phyloP scores from a whole-genome alignment of 169 alveolate genomes.

The Eimeria falciformis region DNA sequence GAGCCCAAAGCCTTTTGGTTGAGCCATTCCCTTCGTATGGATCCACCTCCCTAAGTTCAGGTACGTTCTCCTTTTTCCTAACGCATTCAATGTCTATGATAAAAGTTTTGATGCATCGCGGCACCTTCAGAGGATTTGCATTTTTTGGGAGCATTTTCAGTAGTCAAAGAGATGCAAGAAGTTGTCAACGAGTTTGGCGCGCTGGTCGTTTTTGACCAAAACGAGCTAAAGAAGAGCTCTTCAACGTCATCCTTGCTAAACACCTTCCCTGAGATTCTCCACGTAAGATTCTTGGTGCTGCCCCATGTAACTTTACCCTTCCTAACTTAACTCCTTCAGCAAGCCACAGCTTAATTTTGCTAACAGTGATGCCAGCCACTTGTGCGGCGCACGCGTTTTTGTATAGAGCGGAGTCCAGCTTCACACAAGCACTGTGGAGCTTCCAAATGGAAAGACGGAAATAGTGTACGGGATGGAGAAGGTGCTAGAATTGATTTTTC shows the following conservation, averaged over 20 bases:
- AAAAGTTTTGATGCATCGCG: too few relatives aligned
- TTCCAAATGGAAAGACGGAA: not conserved
- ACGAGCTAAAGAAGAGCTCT: not conserved
- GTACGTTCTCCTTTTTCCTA: too few relatives aligned
- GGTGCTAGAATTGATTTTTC: not conserved
- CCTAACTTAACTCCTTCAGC: not conserved
- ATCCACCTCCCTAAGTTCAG: too few relatives aligned
- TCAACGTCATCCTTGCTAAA: not conserved
- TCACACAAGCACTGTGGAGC: not conserved
- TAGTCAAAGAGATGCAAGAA: not conserved
- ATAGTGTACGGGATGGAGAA: slow-evolving; percentile 6
- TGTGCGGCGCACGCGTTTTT: not conserved
- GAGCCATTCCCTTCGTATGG: too few relatives aligned
- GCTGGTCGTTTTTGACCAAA: not conserved
- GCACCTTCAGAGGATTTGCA: too few relatives aligned
- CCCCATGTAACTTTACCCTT: not conserved
- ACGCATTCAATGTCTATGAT: too few relatives aligned
- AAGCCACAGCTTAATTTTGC: too few relatives aligned
- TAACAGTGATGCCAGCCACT: too few relatives aligned
- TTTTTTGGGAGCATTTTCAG: not conserved
- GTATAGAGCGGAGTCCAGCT: slow-evolving; percentile 12
- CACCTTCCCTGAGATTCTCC: slow-evolving; percentile 11
- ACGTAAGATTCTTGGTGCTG: not conserved
- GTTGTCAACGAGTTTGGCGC: not conserved
- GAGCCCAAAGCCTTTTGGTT: too few relatives aligned